Conservation (phyloP, 805 yeast genomes). For the Candida multigemmis region DNA sequence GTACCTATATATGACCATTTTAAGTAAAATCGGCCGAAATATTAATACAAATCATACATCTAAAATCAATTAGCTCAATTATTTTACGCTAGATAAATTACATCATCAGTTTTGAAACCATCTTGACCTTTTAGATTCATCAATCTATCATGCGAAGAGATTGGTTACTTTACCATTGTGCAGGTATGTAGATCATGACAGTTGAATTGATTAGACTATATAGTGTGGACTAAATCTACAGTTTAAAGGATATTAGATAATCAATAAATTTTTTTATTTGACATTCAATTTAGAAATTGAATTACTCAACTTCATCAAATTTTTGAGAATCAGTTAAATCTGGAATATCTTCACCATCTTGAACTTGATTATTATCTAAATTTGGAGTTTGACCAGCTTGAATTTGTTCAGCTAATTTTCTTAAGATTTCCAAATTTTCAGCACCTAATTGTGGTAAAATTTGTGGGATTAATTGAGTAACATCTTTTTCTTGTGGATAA, state of each 20-base stretch:
- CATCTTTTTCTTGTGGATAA: slow-evolving; percentile 84
- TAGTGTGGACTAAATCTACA: background rate
- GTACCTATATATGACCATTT: background rate
- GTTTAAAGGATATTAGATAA: background rate
- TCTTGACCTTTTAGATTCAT: background rate
- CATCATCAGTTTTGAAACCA: slow-evolving; percentile 1
- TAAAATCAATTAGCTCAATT: background rate
- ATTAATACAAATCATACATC: background rate
- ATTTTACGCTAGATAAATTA: background rate
- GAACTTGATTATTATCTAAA: slow-evolving; percentile 38
- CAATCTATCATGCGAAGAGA: background rate
- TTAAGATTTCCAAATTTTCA: slow-evolving; percentile 84
- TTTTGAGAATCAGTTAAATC: slow-evolving; percentile 85
- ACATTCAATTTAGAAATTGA: slow-evolving; percentile 2
- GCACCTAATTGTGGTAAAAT: slow-evolving; percentile 95
- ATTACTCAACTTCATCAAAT: slow-evolving; percentile 53
- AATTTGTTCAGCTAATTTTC: slow-evolving; percentile 82
- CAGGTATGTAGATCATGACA: background rate
- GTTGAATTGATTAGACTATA: background rate
- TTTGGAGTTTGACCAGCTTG: slow-evolving; percentile 51
- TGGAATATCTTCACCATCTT: slow-evolving; percentile 51
- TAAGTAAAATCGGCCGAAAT: background rate
- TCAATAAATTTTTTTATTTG: background rate
- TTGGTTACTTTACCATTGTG: background rate
- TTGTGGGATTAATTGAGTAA: slow-evolving; percentile 88